Conservation (phyloP, 2,329 filamentous ascomycete species). For the Penicillium sp. region DNA sequence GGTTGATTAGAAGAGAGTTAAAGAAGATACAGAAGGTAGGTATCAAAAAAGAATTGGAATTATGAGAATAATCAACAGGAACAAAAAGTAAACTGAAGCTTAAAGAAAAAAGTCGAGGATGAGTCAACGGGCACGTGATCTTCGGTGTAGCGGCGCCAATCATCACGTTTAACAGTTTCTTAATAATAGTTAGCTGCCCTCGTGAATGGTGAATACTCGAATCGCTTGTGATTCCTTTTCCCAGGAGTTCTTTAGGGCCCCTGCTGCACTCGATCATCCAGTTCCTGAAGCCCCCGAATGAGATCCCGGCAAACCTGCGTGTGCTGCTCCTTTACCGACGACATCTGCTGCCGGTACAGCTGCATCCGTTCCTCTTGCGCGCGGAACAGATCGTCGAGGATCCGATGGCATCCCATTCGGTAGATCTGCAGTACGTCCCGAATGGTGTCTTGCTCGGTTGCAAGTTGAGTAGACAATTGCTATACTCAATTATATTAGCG, state of each 20-base stretch:
- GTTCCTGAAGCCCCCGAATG: slow-evolving; percentile 26
- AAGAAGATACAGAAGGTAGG: neutral
- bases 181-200: neutral
- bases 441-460: slow-evolving; percentile 46
- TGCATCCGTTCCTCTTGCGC: slow-evolving; percentile 39
- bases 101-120: slow-evolving; percentile 8
- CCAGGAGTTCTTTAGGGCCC: neutral
- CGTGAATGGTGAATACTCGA: neutral
- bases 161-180: slow-evolving; percentile 13
- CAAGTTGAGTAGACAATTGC: slow-evolving; percentile 44
- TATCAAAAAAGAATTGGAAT: neutral
- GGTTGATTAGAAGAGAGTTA: neutral
- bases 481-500: slow-evolving; percentile 18
- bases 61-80: neutral
- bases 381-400: slow-evolving; percentile 43
- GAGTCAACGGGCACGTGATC: slow-evolving; percentile 29
- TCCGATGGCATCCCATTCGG: slow-evolving; percentile 39
- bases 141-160: slow-evolving; percentile 22
- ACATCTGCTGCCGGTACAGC: slow-evolving; percentile 28
- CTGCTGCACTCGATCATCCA: slow-evolving; percentile 23
- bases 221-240: neutral
- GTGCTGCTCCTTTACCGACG: slow-evolving; percentile 28
- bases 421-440: slow-evolving; percentile 44
- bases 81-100: neutral
- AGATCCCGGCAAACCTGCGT: slow-evolving; percentile 28